Evolutionary conservation across 2,329 filamentous ascomycete genomes (phyloP).

Genomic region (Fusarium sp.): DNA sequence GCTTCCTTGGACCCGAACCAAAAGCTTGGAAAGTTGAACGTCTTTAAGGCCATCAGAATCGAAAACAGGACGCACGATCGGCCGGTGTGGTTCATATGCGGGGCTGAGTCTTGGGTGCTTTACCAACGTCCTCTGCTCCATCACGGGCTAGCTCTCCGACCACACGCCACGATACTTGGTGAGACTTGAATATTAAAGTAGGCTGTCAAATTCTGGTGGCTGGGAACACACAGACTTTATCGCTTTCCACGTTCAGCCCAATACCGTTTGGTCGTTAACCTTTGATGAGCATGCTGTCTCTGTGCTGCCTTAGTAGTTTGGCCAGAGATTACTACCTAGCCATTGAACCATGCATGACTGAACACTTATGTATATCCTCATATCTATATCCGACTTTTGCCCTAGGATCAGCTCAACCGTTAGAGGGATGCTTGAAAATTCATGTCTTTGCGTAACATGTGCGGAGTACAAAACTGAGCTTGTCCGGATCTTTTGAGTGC

Average conservation of each 20-base stretch:
- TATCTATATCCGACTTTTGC: not conserved
- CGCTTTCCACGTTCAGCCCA: not conserved
- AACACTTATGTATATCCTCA: not conserved
- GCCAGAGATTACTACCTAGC: no score
- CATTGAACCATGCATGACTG: no score
- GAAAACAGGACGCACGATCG: conserved; percentile 24
- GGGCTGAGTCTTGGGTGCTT: conserved; percentile 5
- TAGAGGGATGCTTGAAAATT: not conserved
- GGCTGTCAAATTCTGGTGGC: conserved; percentile 12
- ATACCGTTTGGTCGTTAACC: not conserved
- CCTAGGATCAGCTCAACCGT: not conserved
- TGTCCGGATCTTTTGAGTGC: conserved; percentile 4
- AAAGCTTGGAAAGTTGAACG: conserved; percentile 17
- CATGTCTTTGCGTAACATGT: not conserved
- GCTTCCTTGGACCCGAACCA: conserved; percentile 19
- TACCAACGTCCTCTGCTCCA: not conserved
- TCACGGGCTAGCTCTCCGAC: not conserved
- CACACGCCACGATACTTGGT: not conserved
- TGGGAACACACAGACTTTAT: conserved; percentile 11
- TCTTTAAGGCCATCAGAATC: conserved; percentile 25
- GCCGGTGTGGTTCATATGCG: conserved; percentile 7
- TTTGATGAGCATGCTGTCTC: no score
- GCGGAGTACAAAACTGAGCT: not conserved
- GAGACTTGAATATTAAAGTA: not conserved
- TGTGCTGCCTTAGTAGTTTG: no score